Evolutionary conservation across 2,329 filamentous ascomycete genomes (phyloP).

Genomic region (Alternaria sp.): DNA sequence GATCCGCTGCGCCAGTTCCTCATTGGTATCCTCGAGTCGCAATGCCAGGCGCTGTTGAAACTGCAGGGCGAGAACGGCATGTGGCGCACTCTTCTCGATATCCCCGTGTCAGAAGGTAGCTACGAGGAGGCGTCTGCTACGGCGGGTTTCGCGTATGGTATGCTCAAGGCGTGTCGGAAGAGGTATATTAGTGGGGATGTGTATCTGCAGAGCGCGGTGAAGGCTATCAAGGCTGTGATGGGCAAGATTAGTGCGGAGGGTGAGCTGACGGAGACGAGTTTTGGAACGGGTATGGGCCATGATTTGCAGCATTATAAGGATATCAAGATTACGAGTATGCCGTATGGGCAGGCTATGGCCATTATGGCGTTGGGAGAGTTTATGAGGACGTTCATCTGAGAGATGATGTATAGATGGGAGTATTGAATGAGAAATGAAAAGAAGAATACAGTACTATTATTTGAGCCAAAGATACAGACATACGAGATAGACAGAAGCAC

Average conservation of each 20-base stretch:
- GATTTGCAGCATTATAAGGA: conserved; percentile 77
- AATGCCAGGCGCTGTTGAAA: conserved; percentile 68
- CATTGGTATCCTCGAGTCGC: conserved; percentile 69
- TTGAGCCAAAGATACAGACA: not conserved
- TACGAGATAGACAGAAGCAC: not conserved
- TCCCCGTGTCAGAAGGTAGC: conserved; percentile 69
- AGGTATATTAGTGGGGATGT: conserved; percentile 67
- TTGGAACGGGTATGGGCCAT: conserved; percentile 79
- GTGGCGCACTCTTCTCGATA: conserved; percentile 77
- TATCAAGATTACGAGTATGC: conserved; percentile 79
- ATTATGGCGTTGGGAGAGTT: conserved; percentile 82
- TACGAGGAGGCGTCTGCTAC: conserved; percentile 80
- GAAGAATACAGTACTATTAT: not conserved
- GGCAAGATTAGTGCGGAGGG: conserved; percentile 69
- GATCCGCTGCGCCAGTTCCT: conserved; percentile 69
- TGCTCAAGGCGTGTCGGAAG: conserved; percentile 75
- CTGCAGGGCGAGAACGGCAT: conserved; percentile 69
- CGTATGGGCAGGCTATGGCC: conserved; percentile 84
- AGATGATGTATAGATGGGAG: not conserved
- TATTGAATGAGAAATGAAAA: not conserved
- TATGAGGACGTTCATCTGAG: conserved; percentile 63
- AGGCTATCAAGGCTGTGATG: conserved; percentile 71
- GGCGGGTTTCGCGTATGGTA: conserved; percentile 80
- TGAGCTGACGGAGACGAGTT: conserved; percentile 76
- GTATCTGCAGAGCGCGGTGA: conserved; percentile 67